Evolutionary conservation across 2,329 filamentous ascomycete genomes (phyloP).

Genomic region (Curvularia sp.): DNA sequence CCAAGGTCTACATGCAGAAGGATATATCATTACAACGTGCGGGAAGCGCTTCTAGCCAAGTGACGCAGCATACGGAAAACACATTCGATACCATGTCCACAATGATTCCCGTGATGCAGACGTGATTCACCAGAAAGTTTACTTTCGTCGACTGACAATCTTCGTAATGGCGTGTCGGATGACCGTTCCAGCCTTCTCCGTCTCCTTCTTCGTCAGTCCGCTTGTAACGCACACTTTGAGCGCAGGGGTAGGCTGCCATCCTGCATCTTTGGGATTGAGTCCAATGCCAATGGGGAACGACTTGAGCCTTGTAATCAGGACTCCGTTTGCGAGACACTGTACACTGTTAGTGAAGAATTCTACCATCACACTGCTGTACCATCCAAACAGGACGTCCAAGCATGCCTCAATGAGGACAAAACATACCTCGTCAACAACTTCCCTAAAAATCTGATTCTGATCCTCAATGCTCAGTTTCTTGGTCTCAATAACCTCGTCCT

Average conservation of each 20-base stretch:
- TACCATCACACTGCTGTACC: neutral
- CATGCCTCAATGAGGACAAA: neutral
- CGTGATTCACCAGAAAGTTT: neutral
- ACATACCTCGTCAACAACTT: constrained; percentile 93
- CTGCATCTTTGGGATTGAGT: constrained; percentile 69
- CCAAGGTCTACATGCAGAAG: constrained; percentile 4
- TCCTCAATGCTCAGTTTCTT: constrained; percentile 74
- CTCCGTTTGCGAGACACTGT: constrained; percentile 83
- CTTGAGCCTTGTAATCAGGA: constrained; percentile 88
- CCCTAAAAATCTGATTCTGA: constrained; percentile 84
- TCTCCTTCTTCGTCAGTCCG: constrained; percentile 89
- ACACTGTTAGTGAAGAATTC: constrained; percentile 19
- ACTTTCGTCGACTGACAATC: constrained; percentile 70
- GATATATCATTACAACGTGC: constrained; percentile 6
- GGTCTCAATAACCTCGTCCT: constrained; percentile 78
- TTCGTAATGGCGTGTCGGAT: constrained; percentile 95
- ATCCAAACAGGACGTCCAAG: neutral
- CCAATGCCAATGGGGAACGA: constrained; percentile 68
- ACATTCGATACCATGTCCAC: constrained; percentile 3
- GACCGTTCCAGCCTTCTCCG: constrained; percentile 87
- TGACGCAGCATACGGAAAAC: constrained; percentile 2
- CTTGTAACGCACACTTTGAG: constrained; percentile 91
- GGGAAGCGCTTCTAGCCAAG: neutral
- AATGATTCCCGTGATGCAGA: neutral
- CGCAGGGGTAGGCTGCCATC: constrained; percentile 75